A percentile compares a stretch with the other conserved stretches of the same genome.
Conservation (phyloP, 2,329 filamentous ascomycete species). For the Xylaria sp. region DNA sequence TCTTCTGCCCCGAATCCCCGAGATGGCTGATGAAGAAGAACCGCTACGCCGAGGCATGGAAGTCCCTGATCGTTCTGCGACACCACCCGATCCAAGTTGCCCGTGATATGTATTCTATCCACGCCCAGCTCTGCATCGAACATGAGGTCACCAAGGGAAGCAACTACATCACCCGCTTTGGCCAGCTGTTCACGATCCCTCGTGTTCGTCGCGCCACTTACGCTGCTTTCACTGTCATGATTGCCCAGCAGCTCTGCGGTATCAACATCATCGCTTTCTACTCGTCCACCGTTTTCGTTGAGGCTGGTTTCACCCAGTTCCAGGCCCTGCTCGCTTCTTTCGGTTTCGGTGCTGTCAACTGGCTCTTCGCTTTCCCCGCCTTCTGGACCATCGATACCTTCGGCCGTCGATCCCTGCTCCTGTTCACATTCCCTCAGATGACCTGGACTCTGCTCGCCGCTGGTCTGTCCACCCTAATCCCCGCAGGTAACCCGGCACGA, state of each 20-base stretch:
- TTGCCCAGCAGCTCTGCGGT: constrained; percentile 76
- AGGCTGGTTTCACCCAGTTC: constrained; percentile 66
- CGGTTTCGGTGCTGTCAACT: constrained; percentile 74
- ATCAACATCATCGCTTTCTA: constrained; percentile 84
- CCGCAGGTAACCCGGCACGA: constrained; percentile 38
- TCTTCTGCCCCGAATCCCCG: constrained; percentile 73
- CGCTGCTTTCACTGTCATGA: constrained; percentile 84
- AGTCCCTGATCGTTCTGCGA: constrained; percentile 63
- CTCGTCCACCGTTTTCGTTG: constrained; percentile 69
- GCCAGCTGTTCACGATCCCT: constrained; percentile 75
- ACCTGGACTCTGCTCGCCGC: constrained; percentile 73
- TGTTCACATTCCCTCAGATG: constrained; percentile 76
- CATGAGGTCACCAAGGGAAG: constrained; percentile 59
- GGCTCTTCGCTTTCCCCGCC: constrained; percentile 72
- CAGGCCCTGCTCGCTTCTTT: constrained; percentile 71
- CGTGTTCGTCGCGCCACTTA: constrained; percentile 77
- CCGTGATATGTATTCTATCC: constrained; percentile 72
- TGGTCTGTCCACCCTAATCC: constrained; percentile 68
- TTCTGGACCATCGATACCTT: constrained; percentile 75
- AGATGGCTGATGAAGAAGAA: constrained; percentile 76
- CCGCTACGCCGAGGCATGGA: constrained; percentile 69
- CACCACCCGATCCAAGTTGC: constrained; percentile 67
- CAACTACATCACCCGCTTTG: constrained; percentile 71
- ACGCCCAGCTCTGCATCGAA: constrained; percentile 72
- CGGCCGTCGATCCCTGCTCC: constrained; percentile 69